Base-by-base conservation (phyloP, 495 filamentous ascomycete species). In the Penicillium lagena region DNA sequence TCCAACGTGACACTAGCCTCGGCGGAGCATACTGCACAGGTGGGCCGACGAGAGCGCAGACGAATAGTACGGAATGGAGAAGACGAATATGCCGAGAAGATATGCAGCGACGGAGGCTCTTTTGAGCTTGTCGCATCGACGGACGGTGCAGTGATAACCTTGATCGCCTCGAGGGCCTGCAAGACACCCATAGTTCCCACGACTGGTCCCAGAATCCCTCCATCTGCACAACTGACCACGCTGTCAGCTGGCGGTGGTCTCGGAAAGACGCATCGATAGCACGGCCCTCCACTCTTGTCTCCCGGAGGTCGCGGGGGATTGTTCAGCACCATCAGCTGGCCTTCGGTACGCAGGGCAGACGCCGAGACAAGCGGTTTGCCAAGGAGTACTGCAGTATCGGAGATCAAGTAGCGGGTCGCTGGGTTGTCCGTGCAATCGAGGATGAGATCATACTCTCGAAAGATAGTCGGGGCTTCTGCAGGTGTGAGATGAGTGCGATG, bases 341-440 rank as follows among this genome's bases (percentile, higher is more conserved):
- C 93, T 38, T 95, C 89, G 0, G 81, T 90, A 7, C 83, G 79
- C 15, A 96, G 65, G 0, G 93, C 90, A 2, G 89, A 93, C 0
- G 90, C 91, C 2, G 88, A 93, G 27, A 98, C 80, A 27, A 98
- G 73, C 1, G 89, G 81, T 53, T 90, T 96, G 1, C 71, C 59
- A 1, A 87, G 66, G 9, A 96, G 65, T 1, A 96, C 85, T 41
- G 87, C 89, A 12, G 87, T 77, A 53, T 98, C 93, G 0, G 90
- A 96, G 52, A 97, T 87, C 6, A 97, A 73, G 60, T 98, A 97
- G 33, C 93, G 87, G 0, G 90, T 85, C 6, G 85, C 83, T 0
- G 91, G 93, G 44, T 88, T 88, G 63, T 98, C 93, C 5, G 90
- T 95, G 56, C 93, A 98, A 63, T 98, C 93, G 28, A 98, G 77